Percentiles rank a stretch among this genome's conserved stretches.
These are phyloP conservation scores for Amanita phalloides DNA, from an alignment of 768 basidiomycete species.

Conservation along the genomic window DNA sequence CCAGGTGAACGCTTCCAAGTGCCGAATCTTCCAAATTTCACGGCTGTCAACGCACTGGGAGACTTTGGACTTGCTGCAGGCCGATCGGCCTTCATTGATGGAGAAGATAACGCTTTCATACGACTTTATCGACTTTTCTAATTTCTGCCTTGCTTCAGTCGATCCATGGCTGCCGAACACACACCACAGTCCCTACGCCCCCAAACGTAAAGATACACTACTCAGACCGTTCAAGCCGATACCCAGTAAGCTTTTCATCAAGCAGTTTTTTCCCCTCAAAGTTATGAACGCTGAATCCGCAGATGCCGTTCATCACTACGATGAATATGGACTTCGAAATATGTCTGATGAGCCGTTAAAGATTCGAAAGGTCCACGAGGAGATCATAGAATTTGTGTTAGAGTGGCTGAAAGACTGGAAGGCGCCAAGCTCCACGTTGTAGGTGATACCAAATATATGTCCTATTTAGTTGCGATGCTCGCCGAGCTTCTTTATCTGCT, in stretches of 20 bases:
- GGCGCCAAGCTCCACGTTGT: background rate
- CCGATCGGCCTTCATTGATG: conserved; percentile 80
- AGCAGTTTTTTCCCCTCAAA: background rate
- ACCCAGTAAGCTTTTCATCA: conserved; percentile 42
- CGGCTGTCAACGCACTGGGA: conserved; percentile 75
- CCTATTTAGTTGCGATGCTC: too few relatives aligned
- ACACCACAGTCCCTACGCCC: conserved; percentile 69
- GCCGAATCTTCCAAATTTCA: conserved; percentile 68
- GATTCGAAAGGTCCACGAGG: conserved; percentile 71
- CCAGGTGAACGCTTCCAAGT: conserved; percentile 69
- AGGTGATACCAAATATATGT: background rate
- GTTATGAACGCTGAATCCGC: background rate
- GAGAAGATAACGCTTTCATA: conserved; percentile 42
- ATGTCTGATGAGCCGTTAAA: conserved; percentile 57
- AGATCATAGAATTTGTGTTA: conserved; percentile 71
- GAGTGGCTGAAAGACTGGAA: conserved; percentile 43
- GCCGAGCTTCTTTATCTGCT: too few relatives aligned
- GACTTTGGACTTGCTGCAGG: conserved; percentile 75
- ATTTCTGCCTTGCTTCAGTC: conserved; percentile 26
- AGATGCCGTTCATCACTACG: conserved; percentile 71
- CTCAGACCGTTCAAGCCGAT: conserved; percentile 80
- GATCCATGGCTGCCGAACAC: conserved; percentile 92
- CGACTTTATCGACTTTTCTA: background rate
- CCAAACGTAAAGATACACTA: conserved; percentile 58
- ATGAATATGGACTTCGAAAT: conserved; percentile 65